Conservation (phyloP, 352 stramenopile species). For the Globisporangium abappressorium region DNA sequence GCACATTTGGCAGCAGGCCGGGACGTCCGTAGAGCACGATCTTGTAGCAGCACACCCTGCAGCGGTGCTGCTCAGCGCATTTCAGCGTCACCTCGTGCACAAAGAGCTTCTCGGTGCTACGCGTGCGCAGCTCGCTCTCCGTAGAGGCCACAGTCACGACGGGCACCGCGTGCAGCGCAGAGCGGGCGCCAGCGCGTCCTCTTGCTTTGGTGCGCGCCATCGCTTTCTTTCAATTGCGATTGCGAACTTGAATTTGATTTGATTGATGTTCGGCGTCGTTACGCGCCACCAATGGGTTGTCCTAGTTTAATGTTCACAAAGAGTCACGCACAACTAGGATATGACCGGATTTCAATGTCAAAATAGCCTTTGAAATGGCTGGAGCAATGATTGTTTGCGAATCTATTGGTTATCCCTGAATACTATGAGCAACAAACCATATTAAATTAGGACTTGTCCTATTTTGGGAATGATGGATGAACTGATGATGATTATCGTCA, state of each 20-base stretch:
- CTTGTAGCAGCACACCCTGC: conserved; percentile 88
- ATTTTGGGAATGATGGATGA: not conserved
- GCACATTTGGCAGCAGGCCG: conserved; percentile 67
- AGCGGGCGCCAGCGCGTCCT: not conserved
- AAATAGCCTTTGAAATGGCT: too few relatives aligned
- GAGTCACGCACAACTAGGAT: not conserved
- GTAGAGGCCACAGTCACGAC: not conserved
- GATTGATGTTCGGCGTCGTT: not conserved
- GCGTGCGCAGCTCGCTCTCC: conserved; percentile 23
- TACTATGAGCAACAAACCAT: too few relatives aligned
- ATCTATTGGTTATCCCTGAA: too few relatives aligned
- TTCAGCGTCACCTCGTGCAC: conserved; percentile 66
- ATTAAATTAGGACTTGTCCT: not conserved
- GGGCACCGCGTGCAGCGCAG: not conserved
- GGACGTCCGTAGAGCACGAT: conserved; percentile 59
- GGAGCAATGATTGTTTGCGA: too few relatives aligned
- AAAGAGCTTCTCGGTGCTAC: conserved; percentile 52
- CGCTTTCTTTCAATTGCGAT: not conserved
- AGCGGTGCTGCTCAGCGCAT: conserved; percentile 64
- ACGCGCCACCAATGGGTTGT: conserved; percentile 2
- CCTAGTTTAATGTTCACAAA: not conserved
- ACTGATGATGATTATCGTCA: not conserved
- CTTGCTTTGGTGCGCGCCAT: not conserved
- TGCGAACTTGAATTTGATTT: not conserved
- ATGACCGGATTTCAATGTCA: not conserved